These are phyloP conservation scores for Lactifluus echinatus DNA, from an alignment of 768 basidiomycete species.

Conservation along the genomic window DNA sequence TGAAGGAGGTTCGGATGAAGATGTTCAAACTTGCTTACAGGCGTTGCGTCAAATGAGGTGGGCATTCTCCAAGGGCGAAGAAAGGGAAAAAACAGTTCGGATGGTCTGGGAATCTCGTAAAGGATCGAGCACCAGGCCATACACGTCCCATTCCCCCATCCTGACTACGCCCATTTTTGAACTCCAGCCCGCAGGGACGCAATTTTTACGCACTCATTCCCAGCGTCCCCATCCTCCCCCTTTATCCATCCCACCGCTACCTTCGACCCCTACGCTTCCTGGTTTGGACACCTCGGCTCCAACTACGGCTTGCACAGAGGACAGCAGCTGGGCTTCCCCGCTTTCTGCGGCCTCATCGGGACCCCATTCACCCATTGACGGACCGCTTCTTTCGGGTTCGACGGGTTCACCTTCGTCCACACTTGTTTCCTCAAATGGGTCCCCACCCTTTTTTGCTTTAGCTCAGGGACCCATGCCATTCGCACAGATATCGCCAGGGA, in stretches of 20 bases:
- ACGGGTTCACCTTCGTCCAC: conserved; percentile 17
- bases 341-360: conserved; percentile 16
- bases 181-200: conserved; percentile 4
- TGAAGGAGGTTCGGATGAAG: conserved; percentile 44
- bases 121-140: conserved; percentile 6
- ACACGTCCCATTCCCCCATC: neutral
- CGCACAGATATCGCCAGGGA: conserved; percentile 6
- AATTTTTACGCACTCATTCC: conserved; percentile 9
- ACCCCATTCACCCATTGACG: conserved; percentile 16
- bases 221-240: conserved; percentile 20
- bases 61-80: conserved; percentile 68
- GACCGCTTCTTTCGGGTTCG: conserved; percentile 1
- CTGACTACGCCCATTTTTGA: conserved; percentile 10
- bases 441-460: conserved; percentile 15
- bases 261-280: conserved; percentile 1
- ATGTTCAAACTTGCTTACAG: conserved; percentile 49
- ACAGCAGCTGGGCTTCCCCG: conserved; percentile 19
- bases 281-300: conserved; percentile 14
- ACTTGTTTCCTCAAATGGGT: conserved; percentile 11
- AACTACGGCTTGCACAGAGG: conserved; percentile 17
- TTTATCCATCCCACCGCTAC: conserved; percentile 14
- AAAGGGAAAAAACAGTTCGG: conserved; percentile 55
- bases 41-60: conserved; percentile 81
- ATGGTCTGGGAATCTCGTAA: conserved; percentile 35
- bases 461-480: conserved; percentile 17